Conservation (phyloP, 23 red algal genomes). For the Gracilaria domingensis region DNA sequence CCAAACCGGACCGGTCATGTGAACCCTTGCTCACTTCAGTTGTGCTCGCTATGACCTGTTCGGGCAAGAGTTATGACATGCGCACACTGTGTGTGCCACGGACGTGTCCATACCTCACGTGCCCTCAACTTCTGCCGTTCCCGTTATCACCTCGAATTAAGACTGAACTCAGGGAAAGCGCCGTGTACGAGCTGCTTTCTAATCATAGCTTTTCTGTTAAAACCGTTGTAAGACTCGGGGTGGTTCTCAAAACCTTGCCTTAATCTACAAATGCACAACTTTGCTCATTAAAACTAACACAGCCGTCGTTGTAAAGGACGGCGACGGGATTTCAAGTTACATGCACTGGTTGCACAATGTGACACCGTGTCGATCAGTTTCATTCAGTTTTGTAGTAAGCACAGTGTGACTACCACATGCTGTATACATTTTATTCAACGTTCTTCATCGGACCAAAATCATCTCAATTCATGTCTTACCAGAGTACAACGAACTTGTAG, state of each 20-base stretch:
- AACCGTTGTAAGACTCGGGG: not conserved
- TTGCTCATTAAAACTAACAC: not conserved
- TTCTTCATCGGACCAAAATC: too few species aligned
- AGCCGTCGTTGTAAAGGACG: too few species aligned
- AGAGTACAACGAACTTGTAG: not conserved
- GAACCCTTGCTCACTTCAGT: not conserved
- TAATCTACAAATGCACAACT: not conserved
- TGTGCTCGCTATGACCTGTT: not conserved
- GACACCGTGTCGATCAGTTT: too few species aligned
- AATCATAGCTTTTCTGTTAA: not conserved
- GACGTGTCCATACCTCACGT: not conserved
- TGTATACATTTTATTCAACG: too few species aligned
- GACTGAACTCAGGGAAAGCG: not conserved
- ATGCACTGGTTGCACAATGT: too few species aligned
- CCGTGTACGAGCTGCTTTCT: not conserved
- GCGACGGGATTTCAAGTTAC: too few species aligned
- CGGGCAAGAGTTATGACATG: not conserved
- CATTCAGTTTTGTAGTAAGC: too few species aligned
- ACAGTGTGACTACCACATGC: too few species aligned
- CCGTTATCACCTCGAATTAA: constrained; percentile 12
- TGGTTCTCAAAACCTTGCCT: not conserved
- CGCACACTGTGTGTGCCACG: not conserved
- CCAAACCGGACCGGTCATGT: not conserved
- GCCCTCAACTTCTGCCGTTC: not conserved
- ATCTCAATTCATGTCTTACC: too few species aligned